Evolutionary conservation across 352 stramenopile species (phyloP).

Genomic region (Phytophthora fragariaefolia): DNA sequence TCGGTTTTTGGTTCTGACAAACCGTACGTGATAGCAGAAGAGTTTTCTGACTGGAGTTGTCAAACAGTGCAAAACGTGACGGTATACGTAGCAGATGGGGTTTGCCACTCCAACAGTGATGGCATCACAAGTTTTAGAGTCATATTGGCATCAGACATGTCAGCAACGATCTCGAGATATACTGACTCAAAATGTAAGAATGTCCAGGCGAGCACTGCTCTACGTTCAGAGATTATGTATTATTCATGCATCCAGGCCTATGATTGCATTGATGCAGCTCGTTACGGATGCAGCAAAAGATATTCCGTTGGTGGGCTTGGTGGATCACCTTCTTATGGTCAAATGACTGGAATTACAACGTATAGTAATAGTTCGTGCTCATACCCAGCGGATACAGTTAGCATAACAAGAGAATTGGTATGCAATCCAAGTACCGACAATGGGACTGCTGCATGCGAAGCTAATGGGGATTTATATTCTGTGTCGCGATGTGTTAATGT

Average conservation of each 20-base stretch:
- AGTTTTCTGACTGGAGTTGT: neutral
- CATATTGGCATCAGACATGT: neutral
- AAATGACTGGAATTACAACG: neutral
- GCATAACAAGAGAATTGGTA: neutral
- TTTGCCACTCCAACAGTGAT: slow-evolving; percentile 8
- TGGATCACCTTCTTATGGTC: slow-evolving; percentile 1
- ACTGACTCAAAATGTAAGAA: neutral
- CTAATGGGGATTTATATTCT: neutral
- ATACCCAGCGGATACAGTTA: slow-evolving; percentile 1
- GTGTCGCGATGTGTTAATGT: neutral
- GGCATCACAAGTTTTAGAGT: slow-evolving; percentile 15
- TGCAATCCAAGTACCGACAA: slow-evolving; percentile 1
- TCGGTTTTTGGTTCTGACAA: neutral
- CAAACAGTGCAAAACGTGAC: neutral
- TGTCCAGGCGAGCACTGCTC: neutral
- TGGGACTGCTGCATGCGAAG: neutral
- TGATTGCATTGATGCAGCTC: neutral
- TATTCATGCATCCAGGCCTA: neutral
- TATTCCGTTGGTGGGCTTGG: slow-evolving; percentile 12
- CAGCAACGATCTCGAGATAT: slow-evolving; percentile 9
- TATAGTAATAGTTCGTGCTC: slow-evolving; percentile 9
- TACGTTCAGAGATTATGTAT: neutral
- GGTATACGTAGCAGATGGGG: slow-evolving; percentile 7
- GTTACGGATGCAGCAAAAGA: slow-evolving; percentile 6
- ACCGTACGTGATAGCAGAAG: neutral